Evolutionary conservation across 2,329 filamentous ascomycete genomes (phyloP).

Genomic region (Penicillium sp.): DNA sequence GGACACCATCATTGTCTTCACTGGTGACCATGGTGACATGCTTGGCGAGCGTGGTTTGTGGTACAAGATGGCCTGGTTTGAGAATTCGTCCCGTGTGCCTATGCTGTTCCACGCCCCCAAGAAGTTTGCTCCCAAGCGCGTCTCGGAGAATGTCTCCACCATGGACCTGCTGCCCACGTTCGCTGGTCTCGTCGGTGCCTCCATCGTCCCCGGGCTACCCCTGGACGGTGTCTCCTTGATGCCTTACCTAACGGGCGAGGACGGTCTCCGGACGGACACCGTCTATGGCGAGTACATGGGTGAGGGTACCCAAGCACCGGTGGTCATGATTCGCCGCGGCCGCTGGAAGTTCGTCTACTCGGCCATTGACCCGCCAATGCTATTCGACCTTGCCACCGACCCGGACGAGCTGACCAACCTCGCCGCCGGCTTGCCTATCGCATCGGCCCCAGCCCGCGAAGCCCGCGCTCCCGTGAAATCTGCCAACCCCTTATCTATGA

Average conservation of each 20-base stretch:
- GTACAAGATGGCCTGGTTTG: constrained; percentile 98
- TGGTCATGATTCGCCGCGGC: constrained; percentile 92
- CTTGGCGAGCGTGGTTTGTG: constrained; percentile 88
- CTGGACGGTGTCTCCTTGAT: constrained; percentile 84
- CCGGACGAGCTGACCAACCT: constrained; percentile 79
- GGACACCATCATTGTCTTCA: constrained; percentile 90
- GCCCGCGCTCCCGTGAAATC: constrained; percentile 49
- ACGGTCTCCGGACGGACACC: constrained; percentile 69
- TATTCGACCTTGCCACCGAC: constrained; percentile 78
- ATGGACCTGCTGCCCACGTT: constrained; percentile 89
- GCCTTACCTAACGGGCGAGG: constrained; percentile 69
- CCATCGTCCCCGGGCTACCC: constrained; percentile 71
- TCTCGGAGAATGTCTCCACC: constrained; percentile 84
- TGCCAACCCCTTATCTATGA: constrained; percentile 29
- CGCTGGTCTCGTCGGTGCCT: constrained; percentile 77
- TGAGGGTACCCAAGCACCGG: constrained; percentile 83
- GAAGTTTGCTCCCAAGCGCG: constrained; percentile 73
- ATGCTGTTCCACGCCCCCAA: constrained; percentile 82
- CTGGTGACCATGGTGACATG: constrained; percentile 95
- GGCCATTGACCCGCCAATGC: constrained; percentile 78
- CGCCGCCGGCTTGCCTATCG: constrained; percentile 37
- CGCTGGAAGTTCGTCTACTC: constrained; percentile 91
- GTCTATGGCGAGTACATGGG: constrained; percentile 96
- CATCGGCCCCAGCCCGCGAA: constrained; percentile 13
- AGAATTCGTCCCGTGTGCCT: constrained; percentile 86